A percentile compares a stretch with the other conserved stretches of the same genome.
Evolutionary conservation across 805 yeast species (phyloP).

Genomic region (Lipomyces orientalis): DNA sequence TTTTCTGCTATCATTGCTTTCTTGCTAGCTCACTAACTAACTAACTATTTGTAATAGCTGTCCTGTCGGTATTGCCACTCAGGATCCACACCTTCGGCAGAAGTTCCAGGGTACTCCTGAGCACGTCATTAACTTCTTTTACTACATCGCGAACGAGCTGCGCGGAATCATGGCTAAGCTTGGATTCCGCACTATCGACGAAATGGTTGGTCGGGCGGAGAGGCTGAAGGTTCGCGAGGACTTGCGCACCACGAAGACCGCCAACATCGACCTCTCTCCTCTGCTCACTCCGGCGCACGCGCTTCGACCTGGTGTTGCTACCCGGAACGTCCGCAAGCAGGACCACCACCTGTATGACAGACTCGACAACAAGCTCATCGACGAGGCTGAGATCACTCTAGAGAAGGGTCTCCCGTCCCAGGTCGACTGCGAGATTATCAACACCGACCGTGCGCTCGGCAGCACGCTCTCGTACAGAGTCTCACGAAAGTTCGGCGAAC

Average conservation of each 20-base stretch:
- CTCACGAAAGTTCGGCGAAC: constrained; percentile 90
- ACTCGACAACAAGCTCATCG: constrained; percentile 92
- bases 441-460: constrained; percentile 96
- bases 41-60: no score
- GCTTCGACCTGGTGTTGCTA: constrained; percentile 95
- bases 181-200: constrained; percentile 94
- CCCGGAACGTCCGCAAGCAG: constrained; percentile 88
- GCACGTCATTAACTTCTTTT: constrained; percentile 97
- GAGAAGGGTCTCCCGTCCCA: constrained; percentile 96
- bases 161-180: constrained; percentile 91
- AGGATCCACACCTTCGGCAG: constrained; percentile 89
- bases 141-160: constrained; percentile 89
- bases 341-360: constrained; percentile 93
- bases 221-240: constrained; percentile 84
- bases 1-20: no score
- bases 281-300: constrained; percentile 96
- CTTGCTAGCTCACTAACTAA: no score
- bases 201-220: constrained; percentile 98
- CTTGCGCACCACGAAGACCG: constrained; percentile 84
- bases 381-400: constrained; percentile 93
- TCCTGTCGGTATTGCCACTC: constrained; percentile 99
- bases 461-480: constrained; percentile 92
- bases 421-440: constrained; percentile 89
- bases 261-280: constrained; percentile 89
- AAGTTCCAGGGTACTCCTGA: constrained; percentile 97